A percentile compares a stretch with the other conserved stretches of the same genome.
Conservation (phyloP, 345 rosid species). For the Mallotus nudiflorus region DNA sequence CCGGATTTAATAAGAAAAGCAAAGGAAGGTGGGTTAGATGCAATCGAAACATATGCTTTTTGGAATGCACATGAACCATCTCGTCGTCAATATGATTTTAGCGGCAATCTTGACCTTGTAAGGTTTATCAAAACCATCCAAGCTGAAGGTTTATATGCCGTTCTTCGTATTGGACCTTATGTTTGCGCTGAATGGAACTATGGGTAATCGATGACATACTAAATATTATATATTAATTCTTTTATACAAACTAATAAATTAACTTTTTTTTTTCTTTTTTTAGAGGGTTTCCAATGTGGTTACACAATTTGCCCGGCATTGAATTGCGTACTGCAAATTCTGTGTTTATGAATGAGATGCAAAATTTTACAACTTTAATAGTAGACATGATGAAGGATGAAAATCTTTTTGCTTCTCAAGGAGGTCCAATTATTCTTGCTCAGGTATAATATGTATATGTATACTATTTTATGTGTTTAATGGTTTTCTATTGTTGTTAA, state of each 20-base stretch:
- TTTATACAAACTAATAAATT: too few species aligned
- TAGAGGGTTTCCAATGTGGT: too few species aligned
- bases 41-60: conserved; percentile 22
- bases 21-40: conserved; percentile 14
- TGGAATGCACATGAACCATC: conserved; percentile 30
- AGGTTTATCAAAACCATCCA: conserved; percentile 63
- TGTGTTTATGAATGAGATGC: conserved; percentile 62
- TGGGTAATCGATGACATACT: background rate
- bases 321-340: conserved; percentile 14
- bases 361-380: conserved; percentile 59
- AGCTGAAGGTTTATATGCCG: conserved; percentile 43
- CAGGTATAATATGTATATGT: conserved; percentile 37
- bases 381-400: conserved; percentile 61
- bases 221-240: too few species aligned
- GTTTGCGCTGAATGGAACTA: conserved; percentile 41
- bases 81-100: conserved; percentile 25
- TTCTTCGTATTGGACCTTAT: conserved; percentile 73
- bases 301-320: conserved; percentile 4
- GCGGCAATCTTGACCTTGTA: conserved; percentile 48
- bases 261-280: too few species aligned
- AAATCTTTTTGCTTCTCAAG: conserved; percentile 72
- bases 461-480: too few species aligned
- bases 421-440: conserved; percentile 73
- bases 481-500: too few species aligned
- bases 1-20: conserved; percentile 17